Evolutionary conservation across 495 filamentous ascomycete species (phyloP), one percentile per base, ranked within the genome.

Genomic region (Mycothermus thermophilus): DNA sequence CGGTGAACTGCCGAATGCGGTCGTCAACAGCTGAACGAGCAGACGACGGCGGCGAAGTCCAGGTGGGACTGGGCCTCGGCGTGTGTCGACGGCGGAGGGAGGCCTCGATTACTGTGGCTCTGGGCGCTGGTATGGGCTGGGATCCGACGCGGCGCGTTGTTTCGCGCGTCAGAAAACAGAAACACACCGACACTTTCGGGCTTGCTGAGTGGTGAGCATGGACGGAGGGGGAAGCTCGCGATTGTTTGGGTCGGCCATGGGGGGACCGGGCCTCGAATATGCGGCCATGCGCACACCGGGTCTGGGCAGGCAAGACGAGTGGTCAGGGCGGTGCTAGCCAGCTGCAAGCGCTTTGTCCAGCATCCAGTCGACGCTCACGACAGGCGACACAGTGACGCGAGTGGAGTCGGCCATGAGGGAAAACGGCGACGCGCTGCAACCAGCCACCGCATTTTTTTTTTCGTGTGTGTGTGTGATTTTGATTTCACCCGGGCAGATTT

Each of bases 181-280:
- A 53, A 53, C 43, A 53, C 44, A 48, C 47, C 44, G 50, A 46
- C 48, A 30, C 15, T 46, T 51, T 37, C n/a, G n/a, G 37, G 24
- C 32, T 47, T 44, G 41, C 22, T 25, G 22, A 25, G 47, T 27
- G 41, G 51, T 55, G 51, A 50, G 47, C 41, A 47, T 35, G 30
- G 48, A 50, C 34, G 42, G 35, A 22, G 28, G 38, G 30, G 22
- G 14, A 34, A 32, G 36, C 35, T 45, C n/a, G n/a, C n/a, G 41
- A 41, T 34, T 51, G 42, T 44, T 54, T 46, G 40, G 51, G 51
- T 44, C 45, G 34, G 11, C 20, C 27, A 47, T 47, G 42, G 39
- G 34, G 50, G n/a, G n/a, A n/a, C n/a, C 52, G 46, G 55, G 55
- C 52, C 55, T 48, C 46, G 15, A 30, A 43, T 58, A 58, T 58